Evolutionary conservation across 2,329 filamentous ascomycete genomes (phyloP).

Genomic region (Macroventuria anomochaeta): DNA sequence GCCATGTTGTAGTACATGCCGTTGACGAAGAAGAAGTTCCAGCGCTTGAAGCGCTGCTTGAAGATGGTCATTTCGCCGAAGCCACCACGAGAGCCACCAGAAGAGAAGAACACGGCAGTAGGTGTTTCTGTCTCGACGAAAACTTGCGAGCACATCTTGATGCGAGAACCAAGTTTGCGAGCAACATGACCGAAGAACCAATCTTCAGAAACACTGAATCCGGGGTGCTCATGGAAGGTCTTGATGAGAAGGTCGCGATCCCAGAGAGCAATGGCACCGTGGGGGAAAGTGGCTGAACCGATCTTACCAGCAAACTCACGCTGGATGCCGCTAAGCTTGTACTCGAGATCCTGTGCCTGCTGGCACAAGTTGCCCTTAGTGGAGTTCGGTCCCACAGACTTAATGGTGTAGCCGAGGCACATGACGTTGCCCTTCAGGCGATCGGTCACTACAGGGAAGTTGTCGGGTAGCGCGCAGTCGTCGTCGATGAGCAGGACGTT

Average conservation of each 20-base stretch:
- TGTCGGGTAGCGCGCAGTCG: slow-evolving; percentile 56
- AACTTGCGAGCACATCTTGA: slow-evolving; percentile 57
- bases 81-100: slow-evolving; percentile 53
- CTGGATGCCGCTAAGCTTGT: slow-evolving; percentile 58
- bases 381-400: slow-evolving; percentile 16
- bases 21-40: slow-evolving; percentile 62
- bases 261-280: slow-evolving; percentile 60
- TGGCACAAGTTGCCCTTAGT: slow-evolving; percentile 37
- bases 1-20: slow-evolving; percentile 57
- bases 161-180: slow-evolving; percentile 54
- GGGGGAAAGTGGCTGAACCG: slow-evolving; percentile 58
- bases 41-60: slow-evolving; percentile 58
- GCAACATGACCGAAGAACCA: slow-evolving; percentile 61
- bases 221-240: slow-evolving; percentile 57
- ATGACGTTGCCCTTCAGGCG: slow-evolving; percentile 51
- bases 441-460: slow-evolving; percentile 57
- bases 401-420: slow-evolving; percentile 56
- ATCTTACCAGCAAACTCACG: slow-evolving; percentile 54
- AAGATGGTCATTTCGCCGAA: slow-evolving; percentile 63
- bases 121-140: slow-evolving; percentile 62
- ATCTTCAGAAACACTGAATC: slow-evolving; percentile 59
- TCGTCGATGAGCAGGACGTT: slow-evolving; percentile 59
- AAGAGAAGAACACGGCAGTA: slow-evolving; percentile 51
- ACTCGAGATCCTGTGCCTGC: slow-evolving; percentile 61
- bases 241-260: slow-evolving; percentile 54